Evolutionary conservation across 2,329 filamentous ascomycete species (phyloP).

Genomic region (Paraconiothyrium sp.): DNA sequence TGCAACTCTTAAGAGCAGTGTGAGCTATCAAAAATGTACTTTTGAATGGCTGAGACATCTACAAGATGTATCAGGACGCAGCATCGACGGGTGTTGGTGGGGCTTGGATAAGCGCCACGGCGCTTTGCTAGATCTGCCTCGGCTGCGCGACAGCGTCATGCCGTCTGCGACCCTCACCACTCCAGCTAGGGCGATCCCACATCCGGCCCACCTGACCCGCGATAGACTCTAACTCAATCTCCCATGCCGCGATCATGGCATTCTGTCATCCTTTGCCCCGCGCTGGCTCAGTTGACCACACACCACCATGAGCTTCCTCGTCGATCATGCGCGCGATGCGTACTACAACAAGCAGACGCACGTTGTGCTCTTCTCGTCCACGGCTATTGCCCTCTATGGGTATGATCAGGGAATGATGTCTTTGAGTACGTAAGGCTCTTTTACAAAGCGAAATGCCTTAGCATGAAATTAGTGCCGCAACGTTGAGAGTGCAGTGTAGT

Average conservation of each 20-base stretch:
- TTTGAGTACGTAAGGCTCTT: conserved; percentile 7
- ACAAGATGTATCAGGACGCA: too few species aligned
- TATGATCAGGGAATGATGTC: conserved; percentile 62
- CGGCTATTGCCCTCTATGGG: conserved; percentile 64
- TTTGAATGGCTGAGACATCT: too few species aligned
- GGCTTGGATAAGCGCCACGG: background rate
- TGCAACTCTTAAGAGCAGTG: too few species aligned
- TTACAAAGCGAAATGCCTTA: too few species aligned
- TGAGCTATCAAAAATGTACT: too few species aligned
- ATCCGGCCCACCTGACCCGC: conserved; percentile 18
- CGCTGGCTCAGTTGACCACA: conserved; percentile 14
- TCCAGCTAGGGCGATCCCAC: conserved; percentile 4
- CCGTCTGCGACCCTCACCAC: background rate
- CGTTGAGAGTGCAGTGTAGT: background rate
- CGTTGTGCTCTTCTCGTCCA: conserved; percentile 63
- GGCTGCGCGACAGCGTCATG: conserved; percentile 20
- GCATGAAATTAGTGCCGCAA: background rate
- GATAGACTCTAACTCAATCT: conserved; percentile 14
- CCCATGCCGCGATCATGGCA: conserved; percentile 9
- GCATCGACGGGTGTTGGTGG: background rate
- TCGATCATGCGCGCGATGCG: conserved; percentile 30
- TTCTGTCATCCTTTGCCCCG: conserved; percentile 5
- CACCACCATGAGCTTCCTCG: conserved; percentile 28
- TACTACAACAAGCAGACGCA: conserved; percentile 54
- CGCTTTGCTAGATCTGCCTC: conserved; percentile 5